A percentile compares a stretch with the other conserved stretches of the same genome.
Conservation (phyloP, 2,329 filamentous ascomycete genomes). For the Didymella segeticola region DNA sequence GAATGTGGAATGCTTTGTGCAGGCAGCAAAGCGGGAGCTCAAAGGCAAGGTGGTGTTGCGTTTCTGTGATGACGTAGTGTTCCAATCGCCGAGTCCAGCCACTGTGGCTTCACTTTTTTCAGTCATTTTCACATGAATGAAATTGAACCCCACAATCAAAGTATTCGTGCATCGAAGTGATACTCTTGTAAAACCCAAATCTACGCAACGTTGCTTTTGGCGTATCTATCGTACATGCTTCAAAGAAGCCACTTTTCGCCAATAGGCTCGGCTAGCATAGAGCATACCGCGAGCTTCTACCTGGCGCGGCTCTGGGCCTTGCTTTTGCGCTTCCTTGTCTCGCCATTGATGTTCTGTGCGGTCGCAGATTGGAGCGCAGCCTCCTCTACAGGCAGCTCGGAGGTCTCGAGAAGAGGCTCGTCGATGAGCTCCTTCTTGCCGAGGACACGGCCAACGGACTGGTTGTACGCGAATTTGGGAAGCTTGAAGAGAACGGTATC, state of each 20-base stretch:
- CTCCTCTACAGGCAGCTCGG: slow-evolving; percentile 48
- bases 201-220: not conserved
- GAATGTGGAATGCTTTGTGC: not conserved
- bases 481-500: slow-evolving; percentile 85
- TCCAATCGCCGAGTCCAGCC: slow-evolving; percentile 16
- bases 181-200: not conserved
- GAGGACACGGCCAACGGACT: slow-evolving; percentile 53
- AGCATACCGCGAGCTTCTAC: slow-evolving; percentile 13
- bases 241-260: not conserved
- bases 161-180: not conserved
- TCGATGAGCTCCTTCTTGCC: slow-evolving; percentile 48
- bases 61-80: slow-evolving; percentile 9
- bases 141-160: not conserved
- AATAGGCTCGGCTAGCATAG: not conserved
- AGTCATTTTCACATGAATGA: slow-evolving; percentile 6
- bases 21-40: slow-evolving; percentile 3
- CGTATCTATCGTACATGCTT: slow-evolving; percentile 15
- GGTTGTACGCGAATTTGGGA: slow-evolving; percentile 74
- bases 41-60: slow-evolving; percentile 13
- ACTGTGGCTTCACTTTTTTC: slow-evolving; percentile 23
- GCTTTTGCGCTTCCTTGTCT: slow-evolving; percentile 51
- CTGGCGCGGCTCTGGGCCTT: slow-evolving; percentile 36
- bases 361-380: slow-evolving; percentile 52
- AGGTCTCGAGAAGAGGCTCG: slow-evolving; percentile 44
- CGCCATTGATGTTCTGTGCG: slow-evolving; percentile 54